Base-by-base conservation (phyloP, 2,329 filamentous ascomycete species). In the Myriangium duriaei region DNA sequence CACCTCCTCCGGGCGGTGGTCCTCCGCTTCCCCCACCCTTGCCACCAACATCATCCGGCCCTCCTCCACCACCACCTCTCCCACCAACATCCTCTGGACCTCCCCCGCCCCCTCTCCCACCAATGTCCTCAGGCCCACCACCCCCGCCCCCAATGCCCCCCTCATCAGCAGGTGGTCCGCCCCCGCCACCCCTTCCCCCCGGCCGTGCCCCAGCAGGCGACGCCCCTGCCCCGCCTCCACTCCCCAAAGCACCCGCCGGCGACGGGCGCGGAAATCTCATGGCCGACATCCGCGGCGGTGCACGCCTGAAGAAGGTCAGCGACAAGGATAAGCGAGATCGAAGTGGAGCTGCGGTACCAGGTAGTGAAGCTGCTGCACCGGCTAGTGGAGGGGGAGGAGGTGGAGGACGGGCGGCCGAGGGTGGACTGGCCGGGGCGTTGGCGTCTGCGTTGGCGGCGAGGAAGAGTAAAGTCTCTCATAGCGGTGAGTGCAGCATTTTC, bases 391-490 rank as follows among this genome's bases (percentile, higher is more conserved):
- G 52, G 31, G 59, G 58, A 40, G 63, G 60, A 31, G 63, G 51
- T 21, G 63, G 76, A 40, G 78, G 75, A 24, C 74, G 48, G 4
- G 53, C 45, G 31, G 52, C 49, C 33, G 79, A 76, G 30, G 54
- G 56, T 33, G 57, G 57, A 11, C 44, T 69, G 49, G 66, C 65
- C 40, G 63, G 62, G 10, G 65, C 65, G 32, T 54, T 95, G 71
- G 84, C 85, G 14, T 84, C 81, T 63, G 87, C 85, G 33, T 63
- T 94, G 49, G 83, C 83, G 42, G 79, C 76, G 63, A 72, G 88
- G 59, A 95, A 95, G 68, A 76, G 85, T 60, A 94, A 93, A 69
- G 88, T 95, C 57, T 84, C 83, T 63, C 80, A 83, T 58, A 93
- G 84, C 69, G 88, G 88, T 95, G 75, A 76, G 83, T 79, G 35